These are phyloP conservation scores for Apiotrichum mycotoxinovorans DNA, from an alignment of 1,284 basidiomycete species.

Conservation along the genomic window DNA sequence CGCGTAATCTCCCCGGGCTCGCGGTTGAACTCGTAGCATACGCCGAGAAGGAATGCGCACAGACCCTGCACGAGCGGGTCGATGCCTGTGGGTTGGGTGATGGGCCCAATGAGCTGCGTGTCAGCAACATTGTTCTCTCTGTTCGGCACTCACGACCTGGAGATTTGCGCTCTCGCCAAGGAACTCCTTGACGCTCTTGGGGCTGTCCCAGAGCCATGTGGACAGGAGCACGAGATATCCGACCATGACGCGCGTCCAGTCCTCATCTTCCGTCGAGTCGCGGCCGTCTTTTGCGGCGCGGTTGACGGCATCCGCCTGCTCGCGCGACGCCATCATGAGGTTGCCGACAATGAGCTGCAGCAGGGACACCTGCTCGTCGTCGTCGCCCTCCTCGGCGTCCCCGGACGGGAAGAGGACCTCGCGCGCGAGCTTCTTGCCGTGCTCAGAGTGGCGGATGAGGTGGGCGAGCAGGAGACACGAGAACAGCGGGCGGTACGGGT, in stretches of 20 bases:
- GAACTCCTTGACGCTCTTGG: slow-evolving; percentile 80
- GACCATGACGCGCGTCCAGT: slow-evolving; percentile 86
- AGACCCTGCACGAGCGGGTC: slow-evolving; percentile 87
- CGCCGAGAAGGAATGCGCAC: slow-evolving; percentile 85
- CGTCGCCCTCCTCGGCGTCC: slow-evolving; percentile 43
- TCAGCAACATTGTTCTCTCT: background rate
- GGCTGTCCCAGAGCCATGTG: slow-evolving; percentile 97
- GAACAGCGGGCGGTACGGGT: slow-evolving; percentile 56
- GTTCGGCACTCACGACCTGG: slow-evolving; percentile 65
- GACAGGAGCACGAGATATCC: slow-evolving; percentile 78
- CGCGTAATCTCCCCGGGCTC: slow-evolving; percentile 90
- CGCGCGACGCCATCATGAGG: slow-evolving; percentile 59
- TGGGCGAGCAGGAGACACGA: slow-evolving; percentile 55
- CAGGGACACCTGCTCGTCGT: slow-evolving; percentile 55
- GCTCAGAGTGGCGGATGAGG: slow-evolving; percentile 56
- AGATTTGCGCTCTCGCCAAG: slow-evolving; percentile 81
- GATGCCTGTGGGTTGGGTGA: slow-evolving; percentile 81
- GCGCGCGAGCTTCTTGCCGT: slow-evolving; percentile 55
- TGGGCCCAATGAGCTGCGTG: slow-evolving; percentile 79
- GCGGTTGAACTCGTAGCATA: slow-evolving; percentile 91
- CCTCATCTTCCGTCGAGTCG: slow-evolving; percentile 52
- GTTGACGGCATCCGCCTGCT: slow-evolving; percentile 53
- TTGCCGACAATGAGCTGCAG: slow-evolving; percentile 60
- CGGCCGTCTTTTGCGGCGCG: slow-evolving; percentile 39
- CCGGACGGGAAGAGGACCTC: slow-evolving; percentile 49